These are phyloP conservation scores for Crithidia bombi DNA, from an alignment of 208 protist genomes.

Conservation along the genomic window DNA sequence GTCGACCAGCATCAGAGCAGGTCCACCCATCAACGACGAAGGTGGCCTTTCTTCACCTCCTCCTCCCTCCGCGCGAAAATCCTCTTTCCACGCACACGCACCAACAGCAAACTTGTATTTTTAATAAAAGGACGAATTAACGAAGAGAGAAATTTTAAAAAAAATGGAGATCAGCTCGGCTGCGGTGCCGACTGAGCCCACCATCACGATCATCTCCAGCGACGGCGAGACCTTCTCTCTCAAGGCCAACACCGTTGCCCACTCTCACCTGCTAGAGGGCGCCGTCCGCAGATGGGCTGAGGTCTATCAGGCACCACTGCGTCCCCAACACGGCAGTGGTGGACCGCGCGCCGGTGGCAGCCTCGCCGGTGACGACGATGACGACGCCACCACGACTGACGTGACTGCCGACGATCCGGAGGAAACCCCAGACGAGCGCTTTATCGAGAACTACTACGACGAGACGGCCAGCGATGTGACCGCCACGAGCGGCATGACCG, in stretches of 20 bases:
- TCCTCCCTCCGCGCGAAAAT: neutral
- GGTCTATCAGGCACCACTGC: slow-evolving; percentile 26
- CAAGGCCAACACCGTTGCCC: slow-evolving; percentile 40
- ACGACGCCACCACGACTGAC: slow-evolving; percentile 23
- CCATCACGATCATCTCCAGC: slow-evolving; percentile 66
- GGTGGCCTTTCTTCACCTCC: neutral
- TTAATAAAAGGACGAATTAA: neutral
- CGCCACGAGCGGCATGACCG: slow-evolving; percentile 10
- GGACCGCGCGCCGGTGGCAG: neutral
- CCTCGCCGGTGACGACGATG: neutral
- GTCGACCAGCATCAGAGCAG: too few species aligned
- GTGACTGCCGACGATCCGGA: slow-evolving; percentile 21
- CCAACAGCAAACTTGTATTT: neutral
- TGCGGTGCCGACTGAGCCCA: slow-evolving; percentile 15
- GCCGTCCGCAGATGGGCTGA: slow-evolving; percentile 56
- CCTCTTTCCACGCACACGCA: neutral
- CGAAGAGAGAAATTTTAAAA: neutral
- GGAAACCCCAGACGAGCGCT: slow-evolving; percentile 34
- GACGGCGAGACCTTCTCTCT: slow-evolving; percentile 60
- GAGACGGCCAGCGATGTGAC: slow-evolving; percentile 24
- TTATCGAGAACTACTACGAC: slow-evolving; percentile 29
- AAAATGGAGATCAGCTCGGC: neutral
- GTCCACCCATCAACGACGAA: too few species aligned
- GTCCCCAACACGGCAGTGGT: neutral
- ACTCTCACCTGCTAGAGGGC: slow-evolving; percentile 55